Evolutionary conservation across 306 rosid genomes (phyloP).

Genomic region (Acacia confusa): DNA sequence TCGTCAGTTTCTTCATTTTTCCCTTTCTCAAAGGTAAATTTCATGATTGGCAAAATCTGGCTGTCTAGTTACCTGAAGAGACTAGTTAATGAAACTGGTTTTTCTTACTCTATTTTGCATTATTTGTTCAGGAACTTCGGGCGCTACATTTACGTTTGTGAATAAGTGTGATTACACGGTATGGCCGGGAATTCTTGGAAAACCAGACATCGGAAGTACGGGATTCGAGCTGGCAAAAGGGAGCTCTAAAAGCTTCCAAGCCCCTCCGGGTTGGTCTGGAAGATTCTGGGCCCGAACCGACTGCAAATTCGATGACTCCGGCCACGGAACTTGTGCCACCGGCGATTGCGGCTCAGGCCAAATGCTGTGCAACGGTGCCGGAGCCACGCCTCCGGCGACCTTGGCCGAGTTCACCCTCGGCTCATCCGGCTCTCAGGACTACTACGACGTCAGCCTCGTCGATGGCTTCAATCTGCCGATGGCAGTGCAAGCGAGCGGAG

Average conservation of each 20-base stretch:
- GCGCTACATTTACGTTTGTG: slow-evolving; percentile 68
- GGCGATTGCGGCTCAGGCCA: slow-evolving; percentile 84
- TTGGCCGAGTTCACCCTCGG: slow-evolving; percentile 92
- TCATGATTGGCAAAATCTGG: not conserved
- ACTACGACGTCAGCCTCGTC: slow-evolving; percentile 89
- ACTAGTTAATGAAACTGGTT: not conserved
- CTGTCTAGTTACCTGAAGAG: not conserved
- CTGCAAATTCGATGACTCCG: slow-evolving; percentile 58
- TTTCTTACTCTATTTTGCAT: slow-evolving; percentile 9
- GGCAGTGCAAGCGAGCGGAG: slow-evolving; percentile 62
- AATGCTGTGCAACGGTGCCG: slow-evolving; percentile 68
- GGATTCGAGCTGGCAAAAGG: slow-evolving; percentile 69
- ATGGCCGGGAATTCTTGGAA: slow-evolving; percentile 94
- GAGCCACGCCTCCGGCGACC: slow-evolving; percentile 84
- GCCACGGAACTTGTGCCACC: slow-evolving; percentile 61
- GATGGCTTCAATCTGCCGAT: slow-evolving; percentile 90
- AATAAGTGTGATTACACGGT: slow-evolving; percentile 83
- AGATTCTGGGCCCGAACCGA: slow-evolving; percentile 88
- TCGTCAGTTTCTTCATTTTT: slow-evolving; percentile 35
- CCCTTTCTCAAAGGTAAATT: slow-evolving; percentile 43
- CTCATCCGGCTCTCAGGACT: slow-evolving; percentile 68
- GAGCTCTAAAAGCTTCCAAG: slow-evolving; percentile 56
- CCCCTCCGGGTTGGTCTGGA: slow-evolving; percentile 91
- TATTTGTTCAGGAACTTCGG: slow-evolving; percentile 52
- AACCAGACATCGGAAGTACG: slow-evolving; percentile 64